A percentile compares a stretch with the other conserved stretches of the same genome.
Conservation (phyloP, 1,284 basidiomycete species). For the Cystobasidiaceae sp. region DNA sequence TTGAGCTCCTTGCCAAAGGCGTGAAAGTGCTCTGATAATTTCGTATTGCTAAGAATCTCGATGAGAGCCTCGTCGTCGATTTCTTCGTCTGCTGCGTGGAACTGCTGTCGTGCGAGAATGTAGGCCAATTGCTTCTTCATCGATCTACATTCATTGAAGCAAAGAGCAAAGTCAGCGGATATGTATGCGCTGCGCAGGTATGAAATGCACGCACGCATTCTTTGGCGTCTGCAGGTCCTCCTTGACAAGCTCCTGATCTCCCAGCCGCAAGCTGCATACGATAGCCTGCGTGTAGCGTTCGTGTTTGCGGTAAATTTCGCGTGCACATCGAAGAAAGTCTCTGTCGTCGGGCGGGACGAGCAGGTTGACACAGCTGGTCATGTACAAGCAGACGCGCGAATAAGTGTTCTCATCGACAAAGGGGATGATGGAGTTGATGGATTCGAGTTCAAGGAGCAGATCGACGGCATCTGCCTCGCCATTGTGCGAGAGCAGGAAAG, state of each 20-base stretch:
- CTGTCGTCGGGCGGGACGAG: slow-evolving; percentile 91
- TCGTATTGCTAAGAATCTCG: slow-evolving; percentile 76
- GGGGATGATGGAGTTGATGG: slow-evolving; percentile 68
- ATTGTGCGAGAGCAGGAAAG: slow-evolving; percentile 88
- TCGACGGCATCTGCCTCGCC: slow-evolving; percentile 99
- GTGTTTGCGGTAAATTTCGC: slow-evolving; percentile 82
- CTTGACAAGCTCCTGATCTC: slow-evolving; percentile 72
- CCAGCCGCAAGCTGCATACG: slow-evolving; percentile 76
- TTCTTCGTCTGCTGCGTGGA: slow-evolving; percentile 61
- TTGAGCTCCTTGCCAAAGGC: slow-evolving; percentile 93
- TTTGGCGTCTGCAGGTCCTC: slow-evolving; percentile 80
- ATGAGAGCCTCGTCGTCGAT: slow-evolving; percentile 67
- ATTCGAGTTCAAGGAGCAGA: slow-evolving; percentile 88
- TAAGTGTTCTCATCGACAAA: slow-evolving; percentile 83
- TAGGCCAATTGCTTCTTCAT: slow-evolving; percentile 97
- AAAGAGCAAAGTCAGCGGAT: slow-evolving; percentile 15
- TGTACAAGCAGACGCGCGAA: slow-evolving; percentile 91
- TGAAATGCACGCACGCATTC: slow-evolving; percentile 60
- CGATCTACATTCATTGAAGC: slow-evolving; percentile 50
- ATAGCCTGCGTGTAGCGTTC: slow-evolving; percentile 89
- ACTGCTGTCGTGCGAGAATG: slow-evolving; percentile 84
- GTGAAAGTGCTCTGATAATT: slow-evolving; percentile 77
- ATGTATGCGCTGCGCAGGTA: not conserved
- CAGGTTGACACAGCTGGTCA: slow-evolving; percentile 90
- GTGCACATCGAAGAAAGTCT: slow-evolving; percentile 82